phyloP scores from a whole-genome alignment of 306 rosid genomes.

The Lotus japonicus region DNA sequence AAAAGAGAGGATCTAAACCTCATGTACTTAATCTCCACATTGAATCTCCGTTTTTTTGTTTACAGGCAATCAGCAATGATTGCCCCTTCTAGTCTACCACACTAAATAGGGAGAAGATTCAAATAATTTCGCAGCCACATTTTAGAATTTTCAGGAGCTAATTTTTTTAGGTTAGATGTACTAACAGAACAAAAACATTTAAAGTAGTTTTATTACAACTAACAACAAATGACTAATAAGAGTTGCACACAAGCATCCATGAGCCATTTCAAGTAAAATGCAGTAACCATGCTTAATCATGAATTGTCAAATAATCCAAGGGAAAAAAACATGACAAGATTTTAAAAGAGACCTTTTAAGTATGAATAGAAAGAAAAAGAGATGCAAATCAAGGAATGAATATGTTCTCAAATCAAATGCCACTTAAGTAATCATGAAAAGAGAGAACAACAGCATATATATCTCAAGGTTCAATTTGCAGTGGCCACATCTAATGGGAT shows the following conservation, averaged over 20 bases:
- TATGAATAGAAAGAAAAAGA: neutral
- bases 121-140: neutral
- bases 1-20: neutral
- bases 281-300: neutral
- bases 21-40: neutral
- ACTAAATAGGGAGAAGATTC: neutral
- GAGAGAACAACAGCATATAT: neutral
- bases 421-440: neutral
- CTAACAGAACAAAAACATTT: neutral
- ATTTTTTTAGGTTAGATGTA: neutral
- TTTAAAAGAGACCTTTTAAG: neutral
- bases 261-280: neutral
- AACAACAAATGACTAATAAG: neutral
- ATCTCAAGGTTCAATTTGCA: neutral
- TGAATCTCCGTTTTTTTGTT: neutral
- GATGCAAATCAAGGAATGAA: conserved; percentile 1
- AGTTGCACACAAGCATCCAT: neutral
- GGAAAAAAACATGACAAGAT: neutral
- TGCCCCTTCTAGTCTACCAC: neutral
- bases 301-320: neutral
- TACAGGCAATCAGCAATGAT: neutral
- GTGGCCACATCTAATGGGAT: neutral
- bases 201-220: neutral
- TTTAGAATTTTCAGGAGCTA: neutral
- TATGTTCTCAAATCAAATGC: conserved; percentile 1